phyloP scores from a whole-genome alignment of 331 rosid genomes.

The Erythrophleum ivorense region DNA sequence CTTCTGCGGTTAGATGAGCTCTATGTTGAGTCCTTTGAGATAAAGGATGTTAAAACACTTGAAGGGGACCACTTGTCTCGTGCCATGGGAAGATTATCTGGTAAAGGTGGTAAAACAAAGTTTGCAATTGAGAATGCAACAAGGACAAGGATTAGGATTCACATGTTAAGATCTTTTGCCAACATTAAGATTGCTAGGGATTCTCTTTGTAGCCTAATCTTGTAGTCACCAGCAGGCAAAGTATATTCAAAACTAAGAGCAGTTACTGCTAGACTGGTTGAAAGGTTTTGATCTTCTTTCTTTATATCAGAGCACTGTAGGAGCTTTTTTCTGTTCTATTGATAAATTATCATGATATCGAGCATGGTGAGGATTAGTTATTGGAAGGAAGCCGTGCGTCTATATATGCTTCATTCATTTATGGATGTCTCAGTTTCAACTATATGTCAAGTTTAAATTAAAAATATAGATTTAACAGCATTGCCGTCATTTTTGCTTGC shows the following conservation, averaged over 20 bases:
- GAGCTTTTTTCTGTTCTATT: background rate
- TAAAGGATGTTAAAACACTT: slow-evolving; percentile 84
- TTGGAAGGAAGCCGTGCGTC: background rate
- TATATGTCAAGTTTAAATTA: background rate
- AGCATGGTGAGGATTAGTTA: background rate
- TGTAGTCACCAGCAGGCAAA: slow-evolving; percentile 87
- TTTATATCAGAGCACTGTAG: background rate
- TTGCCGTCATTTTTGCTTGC: background rate
- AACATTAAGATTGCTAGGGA: slow-evolving; percentile 83
- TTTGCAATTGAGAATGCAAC: slow-evolving; percentile 83
- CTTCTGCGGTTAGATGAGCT: slow-evolving; percentile 86
- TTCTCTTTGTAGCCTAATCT: slow-evolving; percentile 78
- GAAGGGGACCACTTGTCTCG: slow-evolving; percentile 85
- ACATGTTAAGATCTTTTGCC: slow-evolving; percentile 79
- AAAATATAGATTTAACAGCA: background rate
- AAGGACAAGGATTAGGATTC: slow-evolving; percentile 77
- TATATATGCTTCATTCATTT: background rate
- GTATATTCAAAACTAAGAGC: slow-evolving; percentile 82
- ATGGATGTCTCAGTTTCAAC: background rate
- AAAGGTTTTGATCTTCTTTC: slow-evolving; percentile 61
- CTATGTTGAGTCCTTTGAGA: slow-evolving; percentile 83
- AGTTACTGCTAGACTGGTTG: slow-evolving; percentile 77
- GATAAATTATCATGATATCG: background rate
- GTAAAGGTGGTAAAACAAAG: slow-evolving; percentile 85
- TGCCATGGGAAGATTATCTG: slow-evolving; percentile 83